These are phyloP conservation scores for Suhomyces pyralidae DNA, from an alignment of 805 yeast species.

Conservation along the genomic window DNA sequence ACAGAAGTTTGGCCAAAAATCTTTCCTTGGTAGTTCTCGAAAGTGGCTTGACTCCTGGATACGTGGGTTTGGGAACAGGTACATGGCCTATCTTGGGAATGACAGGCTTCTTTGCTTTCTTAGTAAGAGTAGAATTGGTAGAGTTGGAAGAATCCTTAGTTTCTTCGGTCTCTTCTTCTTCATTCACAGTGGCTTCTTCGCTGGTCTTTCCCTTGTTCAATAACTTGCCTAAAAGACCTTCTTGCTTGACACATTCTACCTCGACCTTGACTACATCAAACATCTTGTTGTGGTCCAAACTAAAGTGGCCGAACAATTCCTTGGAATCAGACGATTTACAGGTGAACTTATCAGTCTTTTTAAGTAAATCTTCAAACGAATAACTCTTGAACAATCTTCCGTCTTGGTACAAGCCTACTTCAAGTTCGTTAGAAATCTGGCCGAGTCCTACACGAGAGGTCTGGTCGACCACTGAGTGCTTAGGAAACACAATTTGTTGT, in stretches of 20 bases:
- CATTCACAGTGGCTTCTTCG: constrained; percentile 14
- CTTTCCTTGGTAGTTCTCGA: constrained; percentile 39
- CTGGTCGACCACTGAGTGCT: constrained; percentile 41
- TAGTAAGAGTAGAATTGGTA: constrained; percentile 16
- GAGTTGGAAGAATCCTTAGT: constrained; percentile 10
- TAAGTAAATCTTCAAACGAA: constrained; percentile 20
- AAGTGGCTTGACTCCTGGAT: constrained; percentile 35
- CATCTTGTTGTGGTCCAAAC: constrained; percentile 47
- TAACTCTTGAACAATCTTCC: constrained; percentile 32
- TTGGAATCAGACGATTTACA: constrained; percentile 36
- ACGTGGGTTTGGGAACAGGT: constrained; percentile 46
- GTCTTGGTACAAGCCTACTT: constrained; percentile 37
- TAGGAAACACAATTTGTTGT: constrained; percentile 39
- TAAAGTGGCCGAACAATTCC: constrained; percentile 39
- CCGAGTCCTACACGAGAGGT: constrained; percentile 37
- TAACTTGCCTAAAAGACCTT: constrained; percentile 24
- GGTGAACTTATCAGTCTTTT: constrained; percentile 31
- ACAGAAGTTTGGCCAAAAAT: constrained; percentile 47
- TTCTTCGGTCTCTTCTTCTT: constrained; percentile 14
- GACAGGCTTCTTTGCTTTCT: constrained; percentile 17
- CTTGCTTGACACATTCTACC: constrained; percentile 38
- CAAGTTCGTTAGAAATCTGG: constrained; percentile 27
- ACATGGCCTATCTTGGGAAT: constrained; percentile 22
- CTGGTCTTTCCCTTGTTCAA: constrained; percentile 19
- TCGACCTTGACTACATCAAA: constrained; percentile 46